phyloP scores from a whole-genome alignment of 2,329 filamentous ascomycete species.

The Claviceps sorghi region DNA sequence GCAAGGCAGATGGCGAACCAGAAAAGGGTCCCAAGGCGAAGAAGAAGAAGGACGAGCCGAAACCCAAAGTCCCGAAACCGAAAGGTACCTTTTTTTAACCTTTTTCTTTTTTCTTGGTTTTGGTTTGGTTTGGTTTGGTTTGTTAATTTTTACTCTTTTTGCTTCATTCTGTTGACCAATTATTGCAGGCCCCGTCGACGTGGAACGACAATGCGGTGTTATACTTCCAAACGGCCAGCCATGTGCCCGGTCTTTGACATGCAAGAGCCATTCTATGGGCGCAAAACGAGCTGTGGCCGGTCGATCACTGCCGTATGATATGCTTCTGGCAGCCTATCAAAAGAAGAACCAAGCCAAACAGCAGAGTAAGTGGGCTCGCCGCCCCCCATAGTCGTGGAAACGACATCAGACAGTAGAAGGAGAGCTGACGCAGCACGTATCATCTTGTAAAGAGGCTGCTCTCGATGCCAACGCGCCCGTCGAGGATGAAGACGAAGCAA shows the following conservation, averaged over 20 bases:
- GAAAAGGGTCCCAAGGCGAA: slow-evolving; percentile 76
- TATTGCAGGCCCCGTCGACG: slow-evolving; percentile 62
- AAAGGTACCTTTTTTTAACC: slow-evolving; percentile 41
- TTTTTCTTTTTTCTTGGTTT: too few relatives aligned
- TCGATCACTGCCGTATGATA: slow-evolving; percentile 78
- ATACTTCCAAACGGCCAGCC: slow-evolving; percentile 70
- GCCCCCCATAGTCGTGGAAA: not conserved
- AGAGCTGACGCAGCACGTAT: not conserved
- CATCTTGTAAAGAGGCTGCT: slow-evolving; percentile 56
- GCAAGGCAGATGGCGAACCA: slow-evolving; percentile 60
- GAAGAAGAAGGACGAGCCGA: slow-evolving; percentile 90
- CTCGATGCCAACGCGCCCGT: slow-evolving; percentile 87
- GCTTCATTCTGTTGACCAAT: not conserved
- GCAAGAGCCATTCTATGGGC: slow-evolving; percentile 92
- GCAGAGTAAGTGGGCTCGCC: slow-evolving; percentile 53
- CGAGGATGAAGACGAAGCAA: slow-evolving; percentile 71
- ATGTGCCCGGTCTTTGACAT: slow-evolving; percentile 78
- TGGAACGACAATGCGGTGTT: slow-evolving; percentile 88
- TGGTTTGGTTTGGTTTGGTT: too few relatives aligned
- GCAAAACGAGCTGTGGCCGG: slow-evolving; percentile 81
- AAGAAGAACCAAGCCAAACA: slow-evolving; percentile 99
- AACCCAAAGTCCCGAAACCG: slow-evolving; percentile 67
- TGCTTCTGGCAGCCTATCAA: slow-evolving; percentile 74
- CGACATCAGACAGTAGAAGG: not conserved
- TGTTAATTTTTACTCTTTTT: not conserved